A percentile compares a stretch with the other conserved stretches of the same genome.
Evolutionary conservation across 352 stramenopile genomes (phyloP).

Genomic region (Phytopythium chamaehyphon): DNA sequence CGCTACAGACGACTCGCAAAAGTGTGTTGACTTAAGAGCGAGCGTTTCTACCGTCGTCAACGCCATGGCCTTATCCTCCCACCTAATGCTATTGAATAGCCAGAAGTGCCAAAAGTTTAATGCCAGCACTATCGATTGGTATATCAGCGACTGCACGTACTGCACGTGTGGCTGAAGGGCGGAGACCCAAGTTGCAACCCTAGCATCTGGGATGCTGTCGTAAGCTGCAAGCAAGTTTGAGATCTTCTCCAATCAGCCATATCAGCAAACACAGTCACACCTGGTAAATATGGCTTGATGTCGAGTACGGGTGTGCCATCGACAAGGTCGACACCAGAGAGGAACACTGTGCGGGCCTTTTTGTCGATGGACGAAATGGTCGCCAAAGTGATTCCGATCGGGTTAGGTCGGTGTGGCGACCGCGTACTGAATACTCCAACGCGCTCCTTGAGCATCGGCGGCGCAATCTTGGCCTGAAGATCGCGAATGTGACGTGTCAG

Average conservation of each 20-base stretch:
- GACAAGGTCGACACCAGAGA: constrained; percentile 91
- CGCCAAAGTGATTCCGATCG: constrained; percentile 90
- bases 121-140: too few species aligned
- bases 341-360: constrained; percentile 49
- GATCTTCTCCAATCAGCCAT: not conserved
- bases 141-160: constrained; percentile 19
- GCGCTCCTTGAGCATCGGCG: constrained; percentile 63
- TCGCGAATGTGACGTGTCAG: too few species aligned
- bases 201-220: constrained; percentile 43
- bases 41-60: constrained; percentile 23
- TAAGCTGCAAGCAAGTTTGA: constrained; percentile 28
- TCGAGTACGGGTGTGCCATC: constrained; percentile 97
- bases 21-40: constrained; percentile 41
- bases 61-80: constrained; percentile 23
- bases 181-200: constrained; percentile 37
- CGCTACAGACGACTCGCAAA: constrained; percentile 15
- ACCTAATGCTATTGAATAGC: constrained; percentile 32
- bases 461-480: constrained; percentile 60
- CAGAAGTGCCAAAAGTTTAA: not conserved
- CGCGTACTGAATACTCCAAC: constrained; percentile 95
- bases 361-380: constrained; percentile 84
- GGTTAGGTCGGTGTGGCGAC: constrained; percentile 96
- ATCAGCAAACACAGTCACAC: constrained; percentile 15
- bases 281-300: constrained; percentile 97
- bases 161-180: constrained; percentile 26